A percentile compares a stretch with the other conserved stretches of the same genome.
phyloP scores from a whole-genome alignment of 345 rosid genomes.

The Citrus australasica region DNA sequence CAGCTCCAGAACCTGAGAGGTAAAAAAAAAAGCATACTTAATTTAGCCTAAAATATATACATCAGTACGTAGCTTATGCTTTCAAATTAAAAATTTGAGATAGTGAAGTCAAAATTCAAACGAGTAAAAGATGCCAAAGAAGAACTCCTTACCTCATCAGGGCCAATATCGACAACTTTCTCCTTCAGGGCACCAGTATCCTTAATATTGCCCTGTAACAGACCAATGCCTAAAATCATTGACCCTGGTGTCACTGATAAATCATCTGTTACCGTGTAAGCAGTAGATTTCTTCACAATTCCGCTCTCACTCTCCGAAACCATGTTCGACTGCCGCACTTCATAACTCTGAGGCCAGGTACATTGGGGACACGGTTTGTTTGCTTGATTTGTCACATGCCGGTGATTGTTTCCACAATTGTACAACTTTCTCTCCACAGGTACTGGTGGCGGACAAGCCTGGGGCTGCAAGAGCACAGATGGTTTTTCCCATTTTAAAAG shows the following conservation, averaged over 20 bases:
- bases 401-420: neutral
- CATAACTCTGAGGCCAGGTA: rapidly evolving
- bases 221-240: conserved; percentile 11
- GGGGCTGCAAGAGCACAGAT: no score
- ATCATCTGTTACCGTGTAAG: conserved; percentile 21
- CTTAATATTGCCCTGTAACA: neutral
- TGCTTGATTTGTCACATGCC: rapidly evolving
- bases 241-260: conserved; percentile 10
- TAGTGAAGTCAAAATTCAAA: neutral
- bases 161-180: neutral
- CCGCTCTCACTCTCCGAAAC: neutral
- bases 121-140: neutral
- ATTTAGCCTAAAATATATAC: no score
- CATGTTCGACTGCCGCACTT: neutral
- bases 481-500: neutral
- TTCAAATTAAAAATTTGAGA: neutral
- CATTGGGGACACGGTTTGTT: neutral
- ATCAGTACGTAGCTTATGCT: neutral
- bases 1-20: conserved; percentile 9
- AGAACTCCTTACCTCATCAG: neutral
- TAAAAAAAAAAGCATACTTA: no score
- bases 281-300: conserved; percentile 7
- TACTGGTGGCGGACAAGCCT: neutral
- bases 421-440: neutral
- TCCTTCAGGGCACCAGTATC: neutral